Evolutionary conservation across 805 yeast species (phyloP), one percentile per base, ranked within the genome.

Genomic region (Grigorovia jiainica): DNA sequence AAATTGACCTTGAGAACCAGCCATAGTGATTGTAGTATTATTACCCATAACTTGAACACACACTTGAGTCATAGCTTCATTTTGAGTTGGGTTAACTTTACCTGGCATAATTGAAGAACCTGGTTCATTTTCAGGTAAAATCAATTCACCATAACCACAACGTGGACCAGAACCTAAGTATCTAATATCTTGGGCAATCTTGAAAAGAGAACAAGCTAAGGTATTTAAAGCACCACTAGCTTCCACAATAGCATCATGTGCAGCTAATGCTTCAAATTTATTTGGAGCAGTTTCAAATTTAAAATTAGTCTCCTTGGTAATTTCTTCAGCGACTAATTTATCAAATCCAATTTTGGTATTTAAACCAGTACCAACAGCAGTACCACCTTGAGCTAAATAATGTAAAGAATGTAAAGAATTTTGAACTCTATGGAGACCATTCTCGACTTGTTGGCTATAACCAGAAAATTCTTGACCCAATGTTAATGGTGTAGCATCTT

Each of bases 101-200:
- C 98, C 98, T 49, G 97, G 90, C 72, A 92, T 92, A 67, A 92
- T 92, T 23, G 97, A 92, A 68, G 98, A 92, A 72, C 98, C 98
- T 44, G 98, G 98, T 61, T 87, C 97, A 46, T 87, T 92, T 98
- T 98, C 98, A 41, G 98, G 98, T 64, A 92, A 92, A 72, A 97
- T 92, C 49, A 92, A 92, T 76, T 98, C 98, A 52, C 92, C 98
- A 43, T 98, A 92, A 73, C 98, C 98, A 70, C 98, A 92, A 72
- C 98, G 83, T 63, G 98, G 98, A 58, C 98, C 98, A 37, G 96
- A 86, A 50, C 97, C 98, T 55, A 92, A 78, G 76, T 92, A 92
- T 70, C 98, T 78, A 66, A 92, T 92, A 66, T 92, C 98, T 67
- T 92, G 87, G 57, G 97, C 97, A 56, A 92, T 92, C 76, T 92